phyloP scores from a whole-genome alignment of 495 filamentous ascomycete genomes.

The Lophiotrema nucula region DNA sequence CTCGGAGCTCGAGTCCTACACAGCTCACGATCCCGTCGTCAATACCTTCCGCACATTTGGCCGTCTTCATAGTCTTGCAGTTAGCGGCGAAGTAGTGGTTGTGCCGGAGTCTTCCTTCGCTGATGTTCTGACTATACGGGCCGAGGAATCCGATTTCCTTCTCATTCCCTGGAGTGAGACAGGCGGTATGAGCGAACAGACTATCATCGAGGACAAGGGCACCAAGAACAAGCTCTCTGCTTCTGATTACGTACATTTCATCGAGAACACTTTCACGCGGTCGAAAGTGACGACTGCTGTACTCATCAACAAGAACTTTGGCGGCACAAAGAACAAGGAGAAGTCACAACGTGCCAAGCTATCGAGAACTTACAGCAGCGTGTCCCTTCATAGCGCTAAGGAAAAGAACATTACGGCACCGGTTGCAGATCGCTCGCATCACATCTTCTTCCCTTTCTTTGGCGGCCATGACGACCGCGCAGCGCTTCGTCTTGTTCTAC shows the following conservation, averaged over 20 bases:
- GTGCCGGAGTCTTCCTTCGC: constrained; percentile 76
- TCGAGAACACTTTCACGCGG: constrained; percentile 60
- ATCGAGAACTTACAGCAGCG: constrained; percentile 49
- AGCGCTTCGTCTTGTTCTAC: constrained; percentile 76
- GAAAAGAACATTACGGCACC: constrained; percentile 47
- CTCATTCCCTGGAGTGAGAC: constrained; percentile 89
- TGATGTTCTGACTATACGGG: constrained; percentile 66
- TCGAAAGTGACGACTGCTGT: constrained; percentile 71
- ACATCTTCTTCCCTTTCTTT: constrained; percentile 84
- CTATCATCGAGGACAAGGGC: constrained; percentile 43
- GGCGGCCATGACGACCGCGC: constrained; percentile 83
- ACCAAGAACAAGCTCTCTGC: constrained; percentile 38
- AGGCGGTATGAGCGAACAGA: constrained; percentile 65
- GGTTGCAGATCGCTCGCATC: constrained; percentile 67
- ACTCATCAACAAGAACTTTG: constrained; percentile 74
- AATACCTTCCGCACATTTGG: constrained; percentile 91
- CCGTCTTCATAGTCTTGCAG: constrained; percentile 77
- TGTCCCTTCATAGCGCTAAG: constrained; percentile 57
- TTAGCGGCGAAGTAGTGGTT: constrained; percentile 75
- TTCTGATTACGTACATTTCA: constrained; percentile 40
- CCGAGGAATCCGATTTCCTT: constrained; percentile 73
- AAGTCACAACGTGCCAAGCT: constrained; percentile 41
- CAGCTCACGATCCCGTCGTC: constrained; percentile 78
- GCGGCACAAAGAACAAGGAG: constrained; percentile 47
- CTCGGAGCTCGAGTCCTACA: constrained; percentile 74